A percentile compares a stretch with the other conserved stretches of the same genome.
These are phyloP conservation scores for Ascochyta clinopodiicola DNA, from an alignment of 2,329 filamentous ascomycete genomes.

Conservation along the genomic window DNA sequence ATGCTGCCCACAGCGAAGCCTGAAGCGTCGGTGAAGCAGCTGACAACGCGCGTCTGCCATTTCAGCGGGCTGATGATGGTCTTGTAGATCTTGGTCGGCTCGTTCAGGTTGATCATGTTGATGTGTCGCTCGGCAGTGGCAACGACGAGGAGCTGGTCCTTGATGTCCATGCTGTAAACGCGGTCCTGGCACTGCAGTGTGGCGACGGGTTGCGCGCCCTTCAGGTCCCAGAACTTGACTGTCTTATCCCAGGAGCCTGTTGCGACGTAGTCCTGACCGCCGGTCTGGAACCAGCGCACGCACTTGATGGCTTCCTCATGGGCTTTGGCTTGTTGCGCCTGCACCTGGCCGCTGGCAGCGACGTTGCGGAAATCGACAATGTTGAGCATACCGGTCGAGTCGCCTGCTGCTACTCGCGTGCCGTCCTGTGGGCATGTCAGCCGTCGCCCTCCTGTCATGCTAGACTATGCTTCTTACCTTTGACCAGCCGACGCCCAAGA, in stretches of 20 bases:
- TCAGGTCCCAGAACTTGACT: slow-evolving; percentile 87
- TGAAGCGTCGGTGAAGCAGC: slow-evolving; percentile 89
- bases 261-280: slow-evolving; percentile 79
- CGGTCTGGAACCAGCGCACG: slow-evolving; percentile 68
- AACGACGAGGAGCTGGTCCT: slow-evolving; percentile 85
- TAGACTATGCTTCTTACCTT: slow-evolving; percentile 65
- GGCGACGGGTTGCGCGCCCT: slow-evolving; percentile 67
- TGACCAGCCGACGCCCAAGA: slow-evolving; percentile 85
- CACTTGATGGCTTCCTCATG: slow-evolving; percentile 84
- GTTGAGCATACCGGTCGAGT: slow-evolving; percentile 89
- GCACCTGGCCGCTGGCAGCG: slow-evolving; percentile 37
- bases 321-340: slow-evolving; percentile 64
- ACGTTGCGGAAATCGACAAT: slow-evolving; percentile 76
- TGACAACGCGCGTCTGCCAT: slow-evolving; percentile 96
- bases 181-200: slow-evolving; percentile 74
- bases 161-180: slow-evolving; percentile 90
- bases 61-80: slow-evolving; percentile 94
- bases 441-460: neutral
- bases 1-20: slow-evolving; percentile 97
- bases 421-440: slow-evolving; percentile 71
- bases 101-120: slow-evolving; percentile 89
- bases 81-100: slow-evolving; percentile 93
- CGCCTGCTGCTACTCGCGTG: slow-evolving; percentile 82
- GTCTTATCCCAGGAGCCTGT: slow-evolving; percentile 94
- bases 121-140: slow-evolving; percentile 96